Evolutionary conservation across 2,329 filamentous ascomycete genomes (phyloP), one percentile per base, ranked within the genome.

Genomic region (Fusarium temperatum): DNA sequence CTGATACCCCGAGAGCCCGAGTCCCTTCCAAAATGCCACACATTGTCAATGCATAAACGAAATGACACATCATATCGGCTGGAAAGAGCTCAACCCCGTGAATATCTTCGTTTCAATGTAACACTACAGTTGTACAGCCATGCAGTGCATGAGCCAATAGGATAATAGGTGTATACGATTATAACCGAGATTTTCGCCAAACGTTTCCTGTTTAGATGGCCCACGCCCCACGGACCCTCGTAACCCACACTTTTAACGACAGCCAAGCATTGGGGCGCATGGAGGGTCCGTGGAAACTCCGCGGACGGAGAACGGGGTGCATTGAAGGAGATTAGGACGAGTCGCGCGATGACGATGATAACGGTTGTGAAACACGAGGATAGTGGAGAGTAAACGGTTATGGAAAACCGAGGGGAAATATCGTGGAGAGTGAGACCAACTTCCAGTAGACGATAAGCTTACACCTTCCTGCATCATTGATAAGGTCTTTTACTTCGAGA

Each of bases 371-470:
- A 41, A 54, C 51, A n/a, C 1, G 51, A 30, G 8, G 8, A 18
- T 0, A 18, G 14, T 28, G 15, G 20, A 20, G 50, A 30, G 8
- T 41, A 3, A 17, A 5, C 4, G 7, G 7, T 2, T 9, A 9
- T 2, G 1, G 22, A 14, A 8, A 18, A 18, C 7, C 14, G 47
- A 28, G 10, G 5, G 6, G 9, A 4, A 3, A 30, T 4, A 10
- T 15, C 11, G 0, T 24, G 3, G 0, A 0, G 7, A 24, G 30
- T 36, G 17, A 36, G 30, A 36, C n/a, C 26, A 2, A 6, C 15
- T 36, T 22, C 1, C 13, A 53, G 6, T 53, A 5, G 15, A 5
- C 6, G 24, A 55, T 55, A 55, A 18, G 35, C 35, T 41, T 55
- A 51, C 8, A 2, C 8, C 3, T n/a, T 54, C 1, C 14, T 53